Evolutionary conservation across 768 basidiomycete genomes (phyloP), one percentile per base, ranked within the genome.

Genomic region (Rhizopogon vulgaris): DNA sequence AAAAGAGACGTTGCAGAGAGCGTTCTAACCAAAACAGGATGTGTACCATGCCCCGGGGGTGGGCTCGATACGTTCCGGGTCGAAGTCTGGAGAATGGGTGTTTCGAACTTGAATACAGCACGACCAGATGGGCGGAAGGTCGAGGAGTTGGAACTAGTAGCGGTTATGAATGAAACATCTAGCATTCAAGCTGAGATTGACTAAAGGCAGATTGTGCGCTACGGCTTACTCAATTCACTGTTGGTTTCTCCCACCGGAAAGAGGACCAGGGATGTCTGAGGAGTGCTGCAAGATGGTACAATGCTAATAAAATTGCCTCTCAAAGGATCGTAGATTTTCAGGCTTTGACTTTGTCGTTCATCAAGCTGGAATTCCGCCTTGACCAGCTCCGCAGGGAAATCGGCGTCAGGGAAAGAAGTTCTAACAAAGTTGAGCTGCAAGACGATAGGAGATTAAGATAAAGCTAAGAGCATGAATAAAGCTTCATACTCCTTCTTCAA

Each of bases 341-440:
- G 60, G n/a, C 66, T 58, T 22, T 61, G 65, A 36, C 58, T 52
- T 46, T 69, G 56, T 38, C 60, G 67, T 11, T 72, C 68, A 41
- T 84, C 81, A 47, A 71, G 69, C 11, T 71, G 65, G 17, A 88
- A 66, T 52, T 83, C 74, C 25, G 79, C 76, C 47, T 78, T 66
- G 41, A 91, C 73, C 22, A 91, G 68, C 38, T 87, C 82, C n/a
- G 78, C 69, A 6, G 85, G 71, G n/a, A 92, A 71, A 53, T 90
- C 86, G 14, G 85, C 73, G 54, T 90, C 87, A 1, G 89, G 87
- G 49, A 85, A 75, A 64, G 78, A 76, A 4, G 80, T 83, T 41
- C 85, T 80, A 42, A 90, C 72, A 58, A 87, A 89, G 51, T 83
- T 81, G 12, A 85, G 78, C 89, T 92, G 53, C 15, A 40, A 48